Conservation (phyloP, 2,329 filamentous ascomycete genomes). For the Fusarium sp. region DNA sequence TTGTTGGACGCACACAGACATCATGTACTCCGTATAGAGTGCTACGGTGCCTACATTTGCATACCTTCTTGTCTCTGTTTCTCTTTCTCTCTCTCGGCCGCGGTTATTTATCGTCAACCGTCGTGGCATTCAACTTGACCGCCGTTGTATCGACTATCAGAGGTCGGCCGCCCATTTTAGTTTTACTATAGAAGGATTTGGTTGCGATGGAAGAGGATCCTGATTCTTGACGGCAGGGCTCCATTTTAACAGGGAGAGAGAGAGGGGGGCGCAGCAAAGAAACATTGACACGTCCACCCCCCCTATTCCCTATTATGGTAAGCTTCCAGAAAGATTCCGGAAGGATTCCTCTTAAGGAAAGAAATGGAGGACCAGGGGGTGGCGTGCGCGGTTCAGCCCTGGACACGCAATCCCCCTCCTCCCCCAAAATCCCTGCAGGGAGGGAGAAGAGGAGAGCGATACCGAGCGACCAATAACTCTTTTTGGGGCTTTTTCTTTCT, state of each 20-base stretch:
- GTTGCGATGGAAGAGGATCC: neutral
- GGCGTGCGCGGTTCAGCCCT: constrained; percentile 7
- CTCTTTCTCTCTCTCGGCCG: neutral
- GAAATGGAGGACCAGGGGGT: constrained; percentile 12
- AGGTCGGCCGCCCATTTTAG: neutral
- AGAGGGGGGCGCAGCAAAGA: neutral
- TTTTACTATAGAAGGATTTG: neutral
- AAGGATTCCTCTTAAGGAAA: constrained; percentile 32
- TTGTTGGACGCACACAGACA: neutral
- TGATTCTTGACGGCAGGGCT: neutral
- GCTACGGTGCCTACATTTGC: neutral
- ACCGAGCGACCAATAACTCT: neutral
- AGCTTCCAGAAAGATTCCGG: constrained; percentile 40
- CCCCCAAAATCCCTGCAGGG: constrained; percentile 23
- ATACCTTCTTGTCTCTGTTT: neutral
- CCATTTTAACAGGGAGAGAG: neutral
- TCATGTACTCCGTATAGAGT: neutral
- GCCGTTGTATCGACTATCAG: constrained; percentile 4
- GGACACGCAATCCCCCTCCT: constrained; percentile 7
- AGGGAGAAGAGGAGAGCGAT: neutral
- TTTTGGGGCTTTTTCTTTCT: neutral
- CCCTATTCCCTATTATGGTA: constrained; percentile 13
- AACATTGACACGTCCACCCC: constrained; percentile 12
- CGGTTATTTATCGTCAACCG: neutral
- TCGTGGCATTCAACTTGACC: constrained; percentile 5